Base-by-base conservation (phyloP, 164 flowering plant genomes). In the Sextonia rubra region DNA sequence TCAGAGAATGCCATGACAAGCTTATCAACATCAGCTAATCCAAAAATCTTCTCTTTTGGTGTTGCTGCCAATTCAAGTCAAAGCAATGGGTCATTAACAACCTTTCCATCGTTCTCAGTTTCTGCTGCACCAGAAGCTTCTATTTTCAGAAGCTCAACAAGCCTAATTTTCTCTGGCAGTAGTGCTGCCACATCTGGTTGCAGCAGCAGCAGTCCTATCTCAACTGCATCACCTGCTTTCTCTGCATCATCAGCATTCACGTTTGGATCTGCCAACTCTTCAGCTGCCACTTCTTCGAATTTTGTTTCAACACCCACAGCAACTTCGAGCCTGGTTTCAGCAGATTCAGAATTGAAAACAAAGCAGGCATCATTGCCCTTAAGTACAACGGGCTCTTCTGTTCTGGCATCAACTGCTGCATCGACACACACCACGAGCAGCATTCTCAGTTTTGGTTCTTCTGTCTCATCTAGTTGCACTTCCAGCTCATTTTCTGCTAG, bases 371-470 rank as follows among this genome's bases (percentile, higher is more conserved):
- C 81, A 24, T 62, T 69, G 65, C 76, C 74, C 78, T 77, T 82
- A 60, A 25, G 44, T 60, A 71, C 49, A 61, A 61, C 14, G 15
- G 27, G 64, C 22, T 62, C 77, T 71, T 26, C 71, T 22, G 66
- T 74, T 47, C 73, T 75, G 75, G 75, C 74, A 58, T 76, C 75
- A 61, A 29, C 80, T 37, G 27, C 85, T 68, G 37, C 77, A 12
- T 29, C 64, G 12, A 12, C 80, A 47, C 73, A 66, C 62, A 55
- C 77, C 3, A 82, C 76, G 5, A 82, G 69, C 64, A 68, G 77
- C 60, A 67, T 77, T 77, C 86, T 86, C 82, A 83, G 83, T 18
- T 83, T 87, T 47, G 27, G 74, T 73, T 80, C 87, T 75, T 66
- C 85, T 20, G 58, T 82, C 24, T 18, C 81, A 25, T 44, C 76